Evolutionary conservation across 2,329 filamentous ascomycete genomes (phyloP), one percentile per base, ranked within the genome.

Genomic region (Tolypocladium pustulatum): DNA sequence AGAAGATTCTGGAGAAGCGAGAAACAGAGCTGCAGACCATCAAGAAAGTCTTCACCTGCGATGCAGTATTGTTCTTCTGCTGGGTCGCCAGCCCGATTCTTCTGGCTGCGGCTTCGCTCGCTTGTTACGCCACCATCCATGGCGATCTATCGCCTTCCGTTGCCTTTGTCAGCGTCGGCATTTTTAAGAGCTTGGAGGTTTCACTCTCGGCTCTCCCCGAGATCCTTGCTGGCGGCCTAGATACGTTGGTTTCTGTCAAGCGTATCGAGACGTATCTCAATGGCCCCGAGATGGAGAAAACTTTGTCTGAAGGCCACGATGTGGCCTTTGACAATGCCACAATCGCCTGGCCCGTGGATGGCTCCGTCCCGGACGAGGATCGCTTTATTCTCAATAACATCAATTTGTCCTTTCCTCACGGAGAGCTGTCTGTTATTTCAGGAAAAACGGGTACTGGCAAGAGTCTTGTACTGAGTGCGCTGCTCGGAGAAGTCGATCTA

Each of bases 381-480:
- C 75, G 83, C 38, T 92, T 91, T 64, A 77, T 85, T 17, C 74
- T 92, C 25, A 80, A 81, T 57, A 78, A 88, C 63, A 65, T 92
- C 54, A 83, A 82, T 62, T 67, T 91, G 13, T 78, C 78, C 1
- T 90, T 93, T 64, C 89, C 89, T 0, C 71, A 76, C 20, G 82
- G 84, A 22, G 85, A 89, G 64, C 74, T 94, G 10, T 91, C 84
- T 25, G 81, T 92, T 17, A 84, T 93, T 38, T 89, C 87, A 4
- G 89, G 89, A 0, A 87, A 87, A 67, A 93, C 89, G 0, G 89
- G 90, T 0, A 85, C 85, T 10, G 90, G 90, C 20, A 93, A 93
- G 74, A 90, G 86, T 69, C 73, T 93, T 43, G 74, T 94, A 62
- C 77, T 94, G 8, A 82, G 88, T 1, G 82, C 88, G 0, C 83